Conservation (phyloP, 2,329 filamentous ascomycete species). For the Fusarium caatingaense region DNA sequence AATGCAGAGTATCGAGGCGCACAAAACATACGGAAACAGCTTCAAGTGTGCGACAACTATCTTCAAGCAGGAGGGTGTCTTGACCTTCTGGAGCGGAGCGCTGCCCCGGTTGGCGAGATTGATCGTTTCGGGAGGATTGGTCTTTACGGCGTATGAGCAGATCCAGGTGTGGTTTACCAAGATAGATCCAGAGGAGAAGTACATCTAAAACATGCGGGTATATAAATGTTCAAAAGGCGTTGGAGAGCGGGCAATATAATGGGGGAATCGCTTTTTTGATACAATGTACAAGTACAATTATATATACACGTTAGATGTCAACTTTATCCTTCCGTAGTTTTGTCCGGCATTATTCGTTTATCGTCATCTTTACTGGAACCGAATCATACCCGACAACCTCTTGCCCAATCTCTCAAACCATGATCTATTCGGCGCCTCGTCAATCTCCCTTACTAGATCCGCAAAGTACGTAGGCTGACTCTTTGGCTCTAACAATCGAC, state of each 20-base stretch:
- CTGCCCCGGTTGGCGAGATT: constrained; percentile 85
- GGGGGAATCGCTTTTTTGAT: constrained; percentile 39
- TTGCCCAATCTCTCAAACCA: constrained; percentile 65
- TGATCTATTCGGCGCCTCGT: constrained; percentile 69
- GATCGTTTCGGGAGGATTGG: constrained; percentile 93
- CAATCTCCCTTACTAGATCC: constrained; percentile 70
- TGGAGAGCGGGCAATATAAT: constrained; percentile 25
- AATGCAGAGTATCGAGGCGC: constrained; percentile 96
- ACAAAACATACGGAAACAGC: constrained; percentile 84
- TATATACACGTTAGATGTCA: constrained; percentile 40
- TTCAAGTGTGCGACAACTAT: constrained; percentile 85
- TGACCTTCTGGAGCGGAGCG: constrained; percentile 95
- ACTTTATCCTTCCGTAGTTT: constrained; percentile 36
- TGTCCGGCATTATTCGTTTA: constrained; percentile 22
- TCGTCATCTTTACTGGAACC: constrained; percentile 59
- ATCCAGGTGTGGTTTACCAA: constrained; percentile 82
- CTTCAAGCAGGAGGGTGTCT: constrained; percentile 86
- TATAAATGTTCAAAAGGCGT: constrained; percentile 19
- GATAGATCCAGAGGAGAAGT: constrained; percentile 84
- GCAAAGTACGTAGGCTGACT: constrained; percentile 74
- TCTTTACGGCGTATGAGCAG: constrained; percentile 97
- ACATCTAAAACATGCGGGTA: constrained; percentile 66
- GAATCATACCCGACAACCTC: constrained; percentile 68
- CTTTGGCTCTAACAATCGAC: constrained; percentile 65
- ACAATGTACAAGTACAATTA: constrained; percentile 44